phyloP scores from a whole-genome alignment of 2,329 filamentous ascomycete species.

The Furcasterigmium furcatum region DNA sequence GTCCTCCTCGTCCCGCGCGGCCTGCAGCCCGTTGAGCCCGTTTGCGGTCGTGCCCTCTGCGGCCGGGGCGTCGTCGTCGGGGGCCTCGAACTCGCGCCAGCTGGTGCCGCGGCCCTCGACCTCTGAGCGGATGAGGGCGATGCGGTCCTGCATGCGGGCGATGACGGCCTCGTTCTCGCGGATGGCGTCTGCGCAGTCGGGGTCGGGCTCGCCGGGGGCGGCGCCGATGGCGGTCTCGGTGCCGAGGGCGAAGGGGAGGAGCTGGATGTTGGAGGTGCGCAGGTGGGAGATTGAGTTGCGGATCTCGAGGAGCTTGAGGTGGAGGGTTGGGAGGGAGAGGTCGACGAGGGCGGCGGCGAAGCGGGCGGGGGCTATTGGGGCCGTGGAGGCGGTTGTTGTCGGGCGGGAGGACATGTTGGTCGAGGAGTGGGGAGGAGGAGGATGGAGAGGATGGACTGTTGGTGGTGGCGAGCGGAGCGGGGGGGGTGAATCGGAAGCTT shows the following conservation, averaged over 20 bases:
- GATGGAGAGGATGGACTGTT: neutral
- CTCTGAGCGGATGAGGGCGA: conserved; percentile 61
- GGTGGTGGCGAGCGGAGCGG: neutral
- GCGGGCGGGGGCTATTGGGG: conserved; percentile 57
- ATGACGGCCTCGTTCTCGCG: conserved; percentile 69
- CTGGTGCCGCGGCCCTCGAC: conserved; percentile 54
- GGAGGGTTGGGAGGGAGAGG: conserved; percentile 63
- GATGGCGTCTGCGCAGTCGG: conserved; percentile 72
- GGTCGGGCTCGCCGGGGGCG: conserved; percentile 43
- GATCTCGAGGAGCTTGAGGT: conserved; percentile 73
- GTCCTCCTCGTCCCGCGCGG: conserved; percentile 8
- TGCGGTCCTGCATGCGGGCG: conserved; percentile 62
- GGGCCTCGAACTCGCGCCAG: conserved; percentile 53
- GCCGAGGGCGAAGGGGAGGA: conserved; percentile 63
- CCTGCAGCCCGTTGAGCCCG: conserved; percentile 13
- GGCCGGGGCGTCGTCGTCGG: conserved; percentile 15
- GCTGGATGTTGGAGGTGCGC: conserved; percentile 69
- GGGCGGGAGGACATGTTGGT: neutral
- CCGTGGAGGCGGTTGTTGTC: conserved; percentile 43
- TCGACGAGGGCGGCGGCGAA: conserved; percentile 67
- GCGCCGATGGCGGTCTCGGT: conserved; percentile 25
- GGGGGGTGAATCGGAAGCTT: neutral
- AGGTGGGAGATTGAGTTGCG: conserved; percentile 73
- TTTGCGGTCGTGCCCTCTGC: neutral
- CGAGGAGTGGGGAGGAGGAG: neutral